These are phyloP conservation scores for Penicillium herquei DNA, from an alignment of 495 filamentous ascomycete genomes.

Conservation along the genomic window DNA sequence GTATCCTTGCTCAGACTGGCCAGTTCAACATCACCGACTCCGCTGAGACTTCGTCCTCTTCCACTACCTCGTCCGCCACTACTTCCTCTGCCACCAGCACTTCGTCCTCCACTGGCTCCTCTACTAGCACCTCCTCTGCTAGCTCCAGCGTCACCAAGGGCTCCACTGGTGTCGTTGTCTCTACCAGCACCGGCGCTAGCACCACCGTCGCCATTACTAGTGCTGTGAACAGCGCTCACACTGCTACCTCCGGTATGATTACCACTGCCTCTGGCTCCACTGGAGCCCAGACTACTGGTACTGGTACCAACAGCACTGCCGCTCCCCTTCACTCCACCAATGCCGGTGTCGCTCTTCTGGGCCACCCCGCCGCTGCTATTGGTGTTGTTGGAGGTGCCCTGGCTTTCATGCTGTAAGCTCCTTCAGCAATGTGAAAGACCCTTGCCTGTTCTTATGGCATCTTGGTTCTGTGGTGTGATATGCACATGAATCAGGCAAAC, in stretches of 20 bases:
- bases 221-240: neutral
- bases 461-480: neutral
- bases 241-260: neutral
- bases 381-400: slow-evolving; percentile 22
- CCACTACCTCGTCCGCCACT: slow-evolving; percentile 12
- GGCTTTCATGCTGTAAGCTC: slow-evolving; percentile 19
- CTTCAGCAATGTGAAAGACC: neutral
- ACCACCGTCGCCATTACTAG: neutral
- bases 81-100: slow-evolving; percentile 13
- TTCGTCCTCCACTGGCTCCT: slow-evolving; percentile 14
- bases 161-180: neutral
- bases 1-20: slow-evolving; percentile 41
- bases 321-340: no score
- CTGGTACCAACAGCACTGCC: no score
- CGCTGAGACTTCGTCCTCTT: slow-evolving; percentile 12
- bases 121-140: slow-evolving; percentile 5
- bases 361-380: slow-evolving; percentile 24
- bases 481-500: neutral
- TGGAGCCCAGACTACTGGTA: no score
- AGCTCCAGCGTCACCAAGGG: slow-evolving; percentile 3
- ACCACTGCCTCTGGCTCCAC: neutral
- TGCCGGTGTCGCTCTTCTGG: slow-evolving; percentile 9
- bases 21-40: slow-evolving; percentile 37
- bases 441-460: neutral
- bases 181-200: neutral